Base-by-base conservation (phyloP, 2,329 filamentous ascomycete species). In the Diplodia mutila region DNA sequence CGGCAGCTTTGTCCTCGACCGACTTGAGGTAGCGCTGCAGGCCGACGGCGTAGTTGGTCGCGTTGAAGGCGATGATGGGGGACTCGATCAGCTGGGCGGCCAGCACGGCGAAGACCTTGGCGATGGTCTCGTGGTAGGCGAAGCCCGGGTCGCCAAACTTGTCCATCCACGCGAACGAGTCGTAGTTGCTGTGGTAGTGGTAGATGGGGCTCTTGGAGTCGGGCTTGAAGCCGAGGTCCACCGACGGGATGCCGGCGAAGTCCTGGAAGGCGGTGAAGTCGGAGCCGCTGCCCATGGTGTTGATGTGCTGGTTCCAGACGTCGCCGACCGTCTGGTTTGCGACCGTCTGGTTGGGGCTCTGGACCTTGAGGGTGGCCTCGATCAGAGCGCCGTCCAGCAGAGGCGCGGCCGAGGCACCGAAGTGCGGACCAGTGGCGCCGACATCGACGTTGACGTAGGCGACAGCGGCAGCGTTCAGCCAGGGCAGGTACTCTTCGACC, bases 381-480 rank as follows among this genome's bases (percentile, higher is more conserved):
- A 89, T 85, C 54, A 97, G 84, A 7, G 92, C 84, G 69, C 89
- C 86, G 78, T 94, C 89, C 27, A 97, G 83, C 3, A 97, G 81
- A 0, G 93, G 93, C 14, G 91, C 91, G 0, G 91, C 91, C 0
- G 86, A 81, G 18, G 87, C 85, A 1, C 74, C 73, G 74, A 95
- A 92, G n/a, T 83, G 67, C 0, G 87, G 85, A 0, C 92, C 91
- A 5, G 82, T 76, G 3, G 90, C 85, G 34, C 90, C 91, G 6
- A 93, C 88, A 72, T 97, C 94, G 67, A 97, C 88, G 77, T 97
- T 97, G 70, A 97, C 79, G 74, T 97, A 97, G 11, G 92, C 92
- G 18, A 97, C 86, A 67, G 89, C 90, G 49, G 90, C 85, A 4
- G 84, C 84, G 2, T 85, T 84, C 14, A 97, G 85, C 93, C 93